Base-by-base conservation (phyloP, 2,329 filamentous ascomycete genomes). In the Ophiostoma ulmi region DNA sequence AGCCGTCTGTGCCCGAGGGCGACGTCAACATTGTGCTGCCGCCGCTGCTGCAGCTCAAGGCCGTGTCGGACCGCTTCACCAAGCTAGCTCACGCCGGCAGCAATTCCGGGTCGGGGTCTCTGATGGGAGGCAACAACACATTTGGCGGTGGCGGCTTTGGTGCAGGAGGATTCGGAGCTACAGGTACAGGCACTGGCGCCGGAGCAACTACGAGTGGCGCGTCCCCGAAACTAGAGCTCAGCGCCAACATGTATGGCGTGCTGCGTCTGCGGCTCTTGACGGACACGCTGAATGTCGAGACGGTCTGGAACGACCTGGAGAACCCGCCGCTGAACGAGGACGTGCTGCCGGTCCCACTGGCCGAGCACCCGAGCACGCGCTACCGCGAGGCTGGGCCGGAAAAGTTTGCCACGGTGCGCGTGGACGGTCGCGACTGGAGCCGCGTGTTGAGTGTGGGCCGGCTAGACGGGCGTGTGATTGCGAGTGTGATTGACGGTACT, bases 371-470 rank as follows among this genome's bases (percentile, higher is more conserved):
- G 0, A 94, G 90, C 78, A 93, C 92, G 69, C 85, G 84, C 72
- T 94, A 96, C 84, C 88, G 88, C 75, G 86, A 89, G 69, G 89
- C 87, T 26, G 92, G 91, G 17, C 91, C 93, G 17, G 89, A 93
- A 73, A 89, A 88, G 65, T 98, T 94, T 93, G 92, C 93, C 0
- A 93, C 88, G 35, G 94, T 98, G 48, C 86, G 92, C 69, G 93
- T 98, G 35, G 95, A 98, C 80, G 95, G 93, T 44, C 91, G 89
- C 78, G 95, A 99, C 78, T 98, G 95, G 94, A 93, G 93, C 41
- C 88, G 88, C 75, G 94, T 98, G n/a, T 83, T 99, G 74, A 96
- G 93, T 78, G 94, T 98, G 14, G 94, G 94, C 1, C 85, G 94
- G 68, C 81, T 98, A 39, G 94, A 95, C 75, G 94, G 93, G 0